Evolutionary conservation across 176 grass and related monocot genomes (phyloP).

Genomic region (Carex scoparia): DNA sequence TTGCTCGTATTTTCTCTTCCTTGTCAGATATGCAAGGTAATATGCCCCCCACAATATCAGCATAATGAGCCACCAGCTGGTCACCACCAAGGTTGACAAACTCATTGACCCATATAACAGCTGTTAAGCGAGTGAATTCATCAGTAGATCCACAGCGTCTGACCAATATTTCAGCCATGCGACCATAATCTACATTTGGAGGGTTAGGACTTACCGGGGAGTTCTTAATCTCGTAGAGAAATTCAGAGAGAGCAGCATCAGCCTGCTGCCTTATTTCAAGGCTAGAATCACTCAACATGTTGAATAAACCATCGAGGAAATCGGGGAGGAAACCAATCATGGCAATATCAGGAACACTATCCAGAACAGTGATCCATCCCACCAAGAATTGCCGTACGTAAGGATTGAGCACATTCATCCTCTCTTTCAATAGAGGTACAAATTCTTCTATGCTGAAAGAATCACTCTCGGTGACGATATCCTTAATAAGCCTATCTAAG

Average conservation of each 20-base stretch:
- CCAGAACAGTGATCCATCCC: constrained; percentile 98
- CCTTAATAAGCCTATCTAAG: constrained; percentile 98
- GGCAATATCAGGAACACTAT: constrained; percentile 99
- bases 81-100: constrained; percentile 96
- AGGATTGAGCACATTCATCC: constrained; percentile 98
- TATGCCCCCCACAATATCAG: constrained; percentile 84
- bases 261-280: constrained; percentile 98
- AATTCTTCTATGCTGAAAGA: constrained; percentile 99
- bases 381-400: constrained; percentile 97
- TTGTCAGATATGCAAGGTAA: constrained; percentile 94
- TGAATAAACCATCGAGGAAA: constrained; percentile 98
- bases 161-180: constrained; percentile 99
- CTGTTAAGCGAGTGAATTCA: constrained; percentile 94
- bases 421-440: constrained; percentile 95
- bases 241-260: constrained; percentile 94
- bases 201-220: constrained; percentile 69
- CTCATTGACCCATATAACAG: constrained; percentile 96
- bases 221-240: constrained; percentile 96
- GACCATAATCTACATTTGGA: constrained; percentile 91
- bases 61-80: constrained; percentile 90
- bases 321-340: constrained; percentile 99
- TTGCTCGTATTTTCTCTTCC: constrained; percentile 93
- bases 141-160: constrained; percentile 72
- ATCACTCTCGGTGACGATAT: constrained; percentile 30
- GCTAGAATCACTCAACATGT: constrained; percentile 91